Conservation (phyloP, 768 basidiomycete genomes). For the Tubosaeta sp. region DNA sequence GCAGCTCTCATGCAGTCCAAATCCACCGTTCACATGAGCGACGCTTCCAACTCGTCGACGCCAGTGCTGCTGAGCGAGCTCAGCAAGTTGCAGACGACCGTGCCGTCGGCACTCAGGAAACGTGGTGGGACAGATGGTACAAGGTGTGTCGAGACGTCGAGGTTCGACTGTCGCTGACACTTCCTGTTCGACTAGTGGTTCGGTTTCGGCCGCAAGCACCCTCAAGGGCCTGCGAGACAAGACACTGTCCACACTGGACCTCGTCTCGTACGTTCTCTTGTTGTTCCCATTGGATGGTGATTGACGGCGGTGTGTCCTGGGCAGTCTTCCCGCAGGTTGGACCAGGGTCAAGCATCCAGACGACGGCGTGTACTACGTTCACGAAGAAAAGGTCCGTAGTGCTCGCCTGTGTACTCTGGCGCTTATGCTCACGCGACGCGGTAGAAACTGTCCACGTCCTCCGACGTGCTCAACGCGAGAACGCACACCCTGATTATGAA, state of each 20-base stretch:
- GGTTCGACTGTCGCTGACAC: neutral
- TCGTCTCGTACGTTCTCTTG: constrained; percentile 9
- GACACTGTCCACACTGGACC: neutral
- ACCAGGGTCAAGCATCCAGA: constrained; percentile 29
- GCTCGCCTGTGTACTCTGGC: neutral
- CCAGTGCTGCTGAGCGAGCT: neutral
- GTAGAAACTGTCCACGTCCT: constrained; percentile 13
- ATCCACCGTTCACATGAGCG: constrained; percentile 2
- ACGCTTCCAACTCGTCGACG: neutral
- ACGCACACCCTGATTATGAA: constrained; percentile 9
- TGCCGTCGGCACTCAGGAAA: constrained; percentile 15
- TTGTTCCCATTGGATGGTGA: neutral
- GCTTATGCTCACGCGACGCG: neutral
- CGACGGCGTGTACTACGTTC: constrained; percentile 29
- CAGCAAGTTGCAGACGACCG: constrained; percentile 8
- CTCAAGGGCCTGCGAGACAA: constrained; percentile 15
- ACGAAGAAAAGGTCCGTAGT: constrained; percentile 29
- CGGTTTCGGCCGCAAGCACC: constrained; percentile 10
- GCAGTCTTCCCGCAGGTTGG: constrained; percentile 25
- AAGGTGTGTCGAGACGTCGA: constrained; percentile 6
- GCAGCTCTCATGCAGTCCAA: neutral
- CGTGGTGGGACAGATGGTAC: neutral
- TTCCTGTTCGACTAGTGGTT: neutral
- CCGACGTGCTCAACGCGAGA: constrained; percentile 6
- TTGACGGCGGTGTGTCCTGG: constrained; percentile 1